These are phyloP conservation scores for Penicillium odoratum DNA, from an alignment of 495 filamentous ascomycete genomes.

Conservation along the genomic window DNA sequence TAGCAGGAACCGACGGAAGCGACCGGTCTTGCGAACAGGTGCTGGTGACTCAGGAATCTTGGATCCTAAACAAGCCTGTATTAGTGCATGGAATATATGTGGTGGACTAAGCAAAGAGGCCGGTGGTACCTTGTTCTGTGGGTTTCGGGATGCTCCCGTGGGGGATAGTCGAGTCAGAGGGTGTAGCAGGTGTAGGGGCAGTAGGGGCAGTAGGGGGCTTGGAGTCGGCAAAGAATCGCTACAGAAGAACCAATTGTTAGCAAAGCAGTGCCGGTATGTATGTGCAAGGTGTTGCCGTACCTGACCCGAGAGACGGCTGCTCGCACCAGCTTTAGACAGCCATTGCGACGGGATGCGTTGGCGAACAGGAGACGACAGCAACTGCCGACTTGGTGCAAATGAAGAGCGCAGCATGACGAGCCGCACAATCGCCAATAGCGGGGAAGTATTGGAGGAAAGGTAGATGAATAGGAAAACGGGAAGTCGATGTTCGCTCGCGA, in stretches of 20 bases:
- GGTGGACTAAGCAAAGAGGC: slow-evolving; percentile 16
- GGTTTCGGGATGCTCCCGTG: slow-evolving; percentile 63
- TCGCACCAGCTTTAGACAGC: slow-evolving; percentile 45
- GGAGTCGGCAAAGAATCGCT: slow-evolving; percentile 50
- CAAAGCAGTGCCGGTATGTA: background rate
- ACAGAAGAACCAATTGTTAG: slow-evolving; percentile 10
- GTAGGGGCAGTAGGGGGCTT: slow-evolving; percentile 37
- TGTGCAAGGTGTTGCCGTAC: slow-evolving; percentile 32
- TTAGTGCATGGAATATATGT: slow-evolving; percentile 13
- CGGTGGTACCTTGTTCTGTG: slow-evolving; percentile 44
- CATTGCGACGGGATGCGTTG: slow-evolving; percentile 48
- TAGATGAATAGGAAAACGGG: slow-evolving; percentile 38
- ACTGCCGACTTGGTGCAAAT: slow-evolving; percentile 45
- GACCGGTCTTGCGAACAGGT: slow-evolving; percentile 65
- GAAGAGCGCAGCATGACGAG: slow-evolving; percentile 53
- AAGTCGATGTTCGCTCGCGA: slow-evolving; percentile 44
- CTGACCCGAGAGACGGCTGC: slow-evolving; percentile 45
- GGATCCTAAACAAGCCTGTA: slow-evolving; percentile 20
- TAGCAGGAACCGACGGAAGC: slow-evolving; percentile 73
- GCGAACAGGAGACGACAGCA: slow-evolving; percentile 44
- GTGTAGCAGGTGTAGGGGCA: slow-evolving; percentile 42
- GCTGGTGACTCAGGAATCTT: slow-evolving; percentile 38
- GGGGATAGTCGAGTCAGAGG: slow-evolving; percentile 56
- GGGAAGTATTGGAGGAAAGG: slow-evolving; percentile 27
- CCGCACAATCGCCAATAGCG: slow-evolving; percentile 43